phyloP scores from a whole-genome alignment of 306 rosid species.

The Inga leiocalycina region DNA sequence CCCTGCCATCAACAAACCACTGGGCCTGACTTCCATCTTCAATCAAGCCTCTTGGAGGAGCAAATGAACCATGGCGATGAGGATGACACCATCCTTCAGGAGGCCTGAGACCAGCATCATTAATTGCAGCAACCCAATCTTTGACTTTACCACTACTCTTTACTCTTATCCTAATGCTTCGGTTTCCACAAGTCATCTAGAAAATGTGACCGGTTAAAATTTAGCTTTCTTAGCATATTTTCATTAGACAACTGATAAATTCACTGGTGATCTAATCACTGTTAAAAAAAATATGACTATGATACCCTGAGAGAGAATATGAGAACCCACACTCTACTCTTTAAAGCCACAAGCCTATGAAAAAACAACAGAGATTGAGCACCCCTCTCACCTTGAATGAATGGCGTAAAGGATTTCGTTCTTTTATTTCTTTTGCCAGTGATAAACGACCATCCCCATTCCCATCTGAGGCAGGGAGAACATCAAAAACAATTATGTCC shows the following conservation, averaged over 20 bases:
- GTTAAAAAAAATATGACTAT: neutral
- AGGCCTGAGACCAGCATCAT: conserved; percentile 83
- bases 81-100: conserved; percentile 90
- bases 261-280: neutral
- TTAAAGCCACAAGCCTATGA: conserved; percentile 15
- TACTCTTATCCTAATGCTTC: conserved; percentile 61
- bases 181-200: conserved; percentile 69
- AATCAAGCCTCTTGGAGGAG: conserved; percentile 75
- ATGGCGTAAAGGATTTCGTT: conserved; percentile 67
- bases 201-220: conserved; percentile 22
- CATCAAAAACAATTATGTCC: conserved; percentile 74
- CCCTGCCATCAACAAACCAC: conserved; percentile 74
- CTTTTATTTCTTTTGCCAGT: conserved; percentile 69
- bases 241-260: neutral
- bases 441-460: conserved; percentile 73
- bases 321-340: neutral
- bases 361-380: conserved; percentile 10
- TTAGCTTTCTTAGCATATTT: neutral
- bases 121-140: conserved; percentile 83
- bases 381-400: conserved; percentile 56
- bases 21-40: conserved; percentile 78
- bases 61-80: conserved; percentile 75
- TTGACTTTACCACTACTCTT: conserved; percentile 58
- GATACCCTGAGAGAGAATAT: neutral
- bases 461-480: conserved; percentile 72